Conservation (phyloP, 305 asterid species). For the Rubia tinctorum region DNA sequence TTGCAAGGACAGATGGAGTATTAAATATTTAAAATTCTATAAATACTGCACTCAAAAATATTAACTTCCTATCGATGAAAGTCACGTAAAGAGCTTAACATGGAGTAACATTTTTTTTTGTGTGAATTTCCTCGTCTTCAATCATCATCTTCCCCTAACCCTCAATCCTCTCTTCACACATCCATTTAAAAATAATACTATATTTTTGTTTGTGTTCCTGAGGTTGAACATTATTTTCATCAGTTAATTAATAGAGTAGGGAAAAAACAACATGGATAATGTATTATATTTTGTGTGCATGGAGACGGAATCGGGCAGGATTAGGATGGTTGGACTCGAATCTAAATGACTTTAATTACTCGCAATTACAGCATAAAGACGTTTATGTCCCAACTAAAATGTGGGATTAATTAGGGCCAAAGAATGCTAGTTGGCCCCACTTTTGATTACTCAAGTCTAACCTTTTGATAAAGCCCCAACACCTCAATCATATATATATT, state of each 20-base stretch:
- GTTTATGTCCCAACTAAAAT: slow-evolving; percentile 53
- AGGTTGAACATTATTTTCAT: slow-evolving; percentile 4
- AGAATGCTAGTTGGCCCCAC: slow-evolving; percentile 37
- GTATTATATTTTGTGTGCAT: neutral
- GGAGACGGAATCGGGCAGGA: neutral
- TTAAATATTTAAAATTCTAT: no score
- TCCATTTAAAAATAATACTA: no score
- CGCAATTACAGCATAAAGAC: slow-evolving; percentile 41
- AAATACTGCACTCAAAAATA: no score
- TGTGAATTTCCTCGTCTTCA: no score
- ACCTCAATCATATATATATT: slow-evolving; percentile 29
- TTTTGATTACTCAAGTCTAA: slow-evolving; percentile 42
- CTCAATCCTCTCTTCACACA: neutral
- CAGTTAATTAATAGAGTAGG: no score
- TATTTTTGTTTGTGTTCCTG: neutral
- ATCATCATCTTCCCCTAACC: no score
- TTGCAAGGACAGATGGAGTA: no score
- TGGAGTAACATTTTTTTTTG: no score
- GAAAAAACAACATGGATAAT: neutral
- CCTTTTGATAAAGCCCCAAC: slow-evolving; percentile 44
- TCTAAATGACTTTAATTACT: slow-evolving; percentile 9
- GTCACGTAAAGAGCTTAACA: no score
- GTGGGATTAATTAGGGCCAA: slow-evolving; percentile 20
- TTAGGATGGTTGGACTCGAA: slow-evolving; percentile 5
- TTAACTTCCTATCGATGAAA: no score